Evolutionary conservation across 305 asterid genomes (phyloP), one percentile per base, ranked within the genome.

Genomic region (Withania somnifera): DNA sequence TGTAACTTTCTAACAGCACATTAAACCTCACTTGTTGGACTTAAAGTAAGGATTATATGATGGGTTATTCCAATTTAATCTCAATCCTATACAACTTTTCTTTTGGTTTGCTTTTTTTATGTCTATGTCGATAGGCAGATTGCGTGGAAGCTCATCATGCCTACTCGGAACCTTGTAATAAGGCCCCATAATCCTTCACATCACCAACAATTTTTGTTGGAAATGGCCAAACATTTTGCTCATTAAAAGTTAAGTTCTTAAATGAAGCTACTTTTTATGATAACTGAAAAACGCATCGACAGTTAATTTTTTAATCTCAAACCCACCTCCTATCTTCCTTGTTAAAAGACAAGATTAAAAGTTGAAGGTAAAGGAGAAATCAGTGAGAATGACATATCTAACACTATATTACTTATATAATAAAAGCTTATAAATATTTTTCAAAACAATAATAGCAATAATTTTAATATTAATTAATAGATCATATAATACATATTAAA

Each of bases 101-200:
- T 17, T 24, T 22, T 24, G 13, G 34, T 28, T 63, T n/a, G 85
- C n/a, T n/a, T 81, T 50, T 68, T 57, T 63, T 81, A 82, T 87
- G 86, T 47, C 9, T 60, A 50, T 26, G 45, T 26, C 2, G 42
- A 73, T 47, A 14, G 79, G 79, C 78, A 32, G 68, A 63, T 81
- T 54, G 83, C 82, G 91, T 89, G 91, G 91, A 88, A 87, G 87
- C 82, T 51, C 88, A 83, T 83, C 57, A 87, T 85, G 82, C 89
- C 87, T 85, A 90, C 90, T 34, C 85, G 94, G 92, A 89, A 82
- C 84, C 90, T 54, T 84, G 90, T 89, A 85, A 85, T 91, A 90
- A 90, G 88, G 87, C 51, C 92, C 92, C 92, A 85, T 84, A 24
- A 26, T 50, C 22, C 11, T 84, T 86, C 87, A 86, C 77, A 88